Evolutionary conservation across 176 grass and related monocot genomes (phyloP).

Genomic region (Miscanthus lutarioriparius): DNA sequence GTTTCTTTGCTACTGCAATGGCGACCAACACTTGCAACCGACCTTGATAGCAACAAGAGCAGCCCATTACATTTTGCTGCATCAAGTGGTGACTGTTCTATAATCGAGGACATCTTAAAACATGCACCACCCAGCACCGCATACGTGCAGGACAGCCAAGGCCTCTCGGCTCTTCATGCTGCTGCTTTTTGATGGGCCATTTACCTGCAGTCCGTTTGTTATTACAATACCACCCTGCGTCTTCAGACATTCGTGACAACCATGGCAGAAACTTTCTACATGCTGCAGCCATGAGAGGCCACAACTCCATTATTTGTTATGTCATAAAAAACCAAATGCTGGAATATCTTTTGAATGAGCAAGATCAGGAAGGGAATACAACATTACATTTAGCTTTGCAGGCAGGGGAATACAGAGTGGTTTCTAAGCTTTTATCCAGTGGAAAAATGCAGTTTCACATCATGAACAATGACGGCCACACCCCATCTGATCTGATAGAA

Average conservation of each 20-base stretch:
- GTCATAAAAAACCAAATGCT: background rate
- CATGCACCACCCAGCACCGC: background rate
- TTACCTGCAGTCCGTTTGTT: background rate
- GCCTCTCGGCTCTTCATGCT: background rate
- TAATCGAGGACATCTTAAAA: background rate
- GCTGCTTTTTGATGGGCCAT: background rate
- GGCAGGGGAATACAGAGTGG: background rate
- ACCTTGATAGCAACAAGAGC: background rate
- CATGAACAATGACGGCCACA: conserved; percentile 47
- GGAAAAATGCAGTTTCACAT: conserved; percentile 20
- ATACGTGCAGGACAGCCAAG: background rate
- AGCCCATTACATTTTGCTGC: conserved; percentile 11
- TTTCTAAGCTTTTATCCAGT: conserved; percentile 22
- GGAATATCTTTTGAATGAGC: conserved; percentile 28
- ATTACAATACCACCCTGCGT: conserved; percentile 26
- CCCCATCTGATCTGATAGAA: conserved; percentile 28
- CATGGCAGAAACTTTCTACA: conserved; percentile 44
- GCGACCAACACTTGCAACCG: background rate
- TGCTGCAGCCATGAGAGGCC: conserved; percentile 15
- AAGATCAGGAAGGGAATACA: conserved; percentile 48
- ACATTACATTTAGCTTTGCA: conserved; percentile 38
- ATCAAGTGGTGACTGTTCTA: background rate
- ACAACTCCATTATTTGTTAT: background rate
- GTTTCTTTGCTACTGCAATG: background rate
- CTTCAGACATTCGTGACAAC: conserved; percentile 34